phyloP scores from a whole-genome alignment of 768 basidiomycete genomes.

The Lanmaoa rubissima region DNA sequence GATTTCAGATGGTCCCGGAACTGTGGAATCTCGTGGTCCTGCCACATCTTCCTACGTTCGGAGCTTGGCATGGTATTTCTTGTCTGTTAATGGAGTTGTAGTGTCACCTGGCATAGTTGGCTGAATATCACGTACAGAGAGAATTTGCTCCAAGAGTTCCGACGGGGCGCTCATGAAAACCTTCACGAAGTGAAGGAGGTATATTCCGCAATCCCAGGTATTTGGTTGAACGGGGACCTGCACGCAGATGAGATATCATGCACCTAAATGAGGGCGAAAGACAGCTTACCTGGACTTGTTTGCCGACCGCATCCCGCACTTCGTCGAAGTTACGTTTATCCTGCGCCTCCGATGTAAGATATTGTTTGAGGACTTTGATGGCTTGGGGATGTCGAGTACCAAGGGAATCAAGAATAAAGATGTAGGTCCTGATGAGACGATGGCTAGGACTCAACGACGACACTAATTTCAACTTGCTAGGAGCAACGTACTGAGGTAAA shows the following conservation, averaged over 20 bases:
- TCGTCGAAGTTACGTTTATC: conserved; percentile 57
- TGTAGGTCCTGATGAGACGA: conserved; percentile 54
- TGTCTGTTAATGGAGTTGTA: conserved; percentile 20
- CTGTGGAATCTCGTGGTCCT: conserved; percentile 42
- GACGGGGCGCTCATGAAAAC: conserved; percentile 68
- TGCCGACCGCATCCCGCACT: conserved; percentile 41
- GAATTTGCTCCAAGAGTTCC: conserved; percentile 49
- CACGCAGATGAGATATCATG: not conserved
- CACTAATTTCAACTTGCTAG: not conserved
- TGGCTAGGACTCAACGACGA: not conserved
- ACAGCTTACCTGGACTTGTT: conserved; percentile 49
- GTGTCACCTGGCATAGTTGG: not conserved
- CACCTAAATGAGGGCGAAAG: not conserved
- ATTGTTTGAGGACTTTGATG: conserved; percentile 55
- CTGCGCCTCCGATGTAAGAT: conserved; percentile 73
- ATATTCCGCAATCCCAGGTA: conserved; percentile 90
- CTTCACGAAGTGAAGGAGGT: conserved; percentile 82
- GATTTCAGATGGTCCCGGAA: conserved; percentile 46
- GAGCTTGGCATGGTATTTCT: conserved; percentile 33
- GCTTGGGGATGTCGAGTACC: conserved; percentile 69
- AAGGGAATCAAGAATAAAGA: conserved; percentile 91
- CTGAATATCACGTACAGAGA: conserved; percentile 22
- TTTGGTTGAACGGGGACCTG: conserved; percentile 90
- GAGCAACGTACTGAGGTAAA: conserved; percentile 22
- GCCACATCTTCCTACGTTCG: conserved; percentile 52